These are phyloP conservation scores for Wallacemonas sp. DNA, from an alignment of 208 protist genomes.

Conservation along the genomic window DNA sequence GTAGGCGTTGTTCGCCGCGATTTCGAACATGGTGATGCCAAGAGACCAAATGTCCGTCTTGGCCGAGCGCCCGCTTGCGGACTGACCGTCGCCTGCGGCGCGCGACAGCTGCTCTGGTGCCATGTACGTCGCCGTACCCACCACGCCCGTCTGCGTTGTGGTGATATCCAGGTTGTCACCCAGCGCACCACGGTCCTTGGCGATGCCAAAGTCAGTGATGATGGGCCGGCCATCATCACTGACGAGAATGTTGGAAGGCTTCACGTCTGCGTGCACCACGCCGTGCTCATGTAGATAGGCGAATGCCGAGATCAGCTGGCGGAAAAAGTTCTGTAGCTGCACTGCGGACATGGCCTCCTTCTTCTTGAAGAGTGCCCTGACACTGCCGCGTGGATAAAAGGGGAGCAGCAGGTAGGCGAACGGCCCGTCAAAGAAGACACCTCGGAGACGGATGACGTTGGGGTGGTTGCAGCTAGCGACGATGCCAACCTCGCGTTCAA, in stretches of 20 bases:
- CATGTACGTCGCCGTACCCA: constrained; percentile 60
- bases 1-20: constrained; percentile 55
- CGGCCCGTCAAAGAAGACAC: constrained; percentile 74
- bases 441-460: constrained; percentile 67
- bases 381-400: constrained; percentile 52
- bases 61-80: constrained; percentile 10
- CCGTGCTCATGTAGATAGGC: constrained; percentile 75
- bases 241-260: constrained; percentile 77
- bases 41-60: constrained; percentile 63
- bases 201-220: constrained; percentile 85
- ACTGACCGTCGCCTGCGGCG: constrained; percentile 13
- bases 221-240: constrained; percentile 55
- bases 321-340: constrained; percentile 61
- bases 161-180: constrained; percentile 41
- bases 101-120: constrained; percentile 54
- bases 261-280: constrained; percentile 74
- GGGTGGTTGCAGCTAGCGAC: constrained; percentile 53
- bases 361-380: constrained; percentile 29
- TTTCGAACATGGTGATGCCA: constrained; percentile 54
- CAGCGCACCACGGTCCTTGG: constrained; percentile 38
- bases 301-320: constrained; percentile 58
- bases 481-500: constrained; percentile 65
- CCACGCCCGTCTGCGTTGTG: constrained; percentile 17
- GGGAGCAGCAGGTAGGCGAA: constrained; percentile 66
- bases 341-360: constrained; percentile 42